Evolutionary conservation across 306 rosid genomes (phyloP).

Genomic region (Malus asiatica): DNA sequence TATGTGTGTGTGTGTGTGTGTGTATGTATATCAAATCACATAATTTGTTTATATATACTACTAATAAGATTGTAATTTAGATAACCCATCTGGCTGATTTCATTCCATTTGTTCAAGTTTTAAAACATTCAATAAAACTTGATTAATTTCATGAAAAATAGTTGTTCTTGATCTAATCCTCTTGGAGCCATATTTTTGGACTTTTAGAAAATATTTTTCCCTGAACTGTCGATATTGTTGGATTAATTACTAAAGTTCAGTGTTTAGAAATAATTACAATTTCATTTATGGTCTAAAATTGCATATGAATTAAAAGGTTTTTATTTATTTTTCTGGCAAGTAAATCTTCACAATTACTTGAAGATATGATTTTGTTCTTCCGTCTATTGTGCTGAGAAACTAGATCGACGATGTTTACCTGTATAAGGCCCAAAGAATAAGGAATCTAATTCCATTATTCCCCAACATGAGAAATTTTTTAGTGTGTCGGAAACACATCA

Average conservation of each 20-base stretch:
- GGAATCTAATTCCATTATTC: background rate
- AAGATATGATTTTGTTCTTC: background rate
- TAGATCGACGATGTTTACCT: background rate
- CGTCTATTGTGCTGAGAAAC: background rate
- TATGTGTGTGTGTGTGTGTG: rapidly evolving
- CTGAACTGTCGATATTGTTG: background rate
- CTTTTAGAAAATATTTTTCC: background rate
- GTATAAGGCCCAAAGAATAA: background rate
- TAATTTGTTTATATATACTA: background rate
- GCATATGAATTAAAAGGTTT: background rate
- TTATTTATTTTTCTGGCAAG: background rate
- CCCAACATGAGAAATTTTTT: no score
- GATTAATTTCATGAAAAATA: background rate
- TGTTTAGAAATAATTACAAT: background rate
- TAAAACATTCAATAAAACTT: background rate
- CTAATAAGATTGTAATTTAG: no score
- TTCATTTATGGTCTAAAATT: background rate
- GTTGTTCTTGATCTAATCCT: background rate
- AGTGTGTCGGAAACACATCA: no score
- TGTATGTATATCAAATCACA: no score
- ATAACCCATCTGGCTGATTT: background rate
- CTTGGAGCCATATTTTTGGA: background rate
- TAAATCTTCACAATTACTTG: background rate
- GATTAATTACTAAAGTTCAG: background rate
- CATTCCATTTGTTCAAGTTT: background rate